These are phyloP conservation scores for Penicillium capsulatum DNA, from an alignment of 2,329 filamentous ascomycete genomes.

Conservation along the genomic window DNA sequence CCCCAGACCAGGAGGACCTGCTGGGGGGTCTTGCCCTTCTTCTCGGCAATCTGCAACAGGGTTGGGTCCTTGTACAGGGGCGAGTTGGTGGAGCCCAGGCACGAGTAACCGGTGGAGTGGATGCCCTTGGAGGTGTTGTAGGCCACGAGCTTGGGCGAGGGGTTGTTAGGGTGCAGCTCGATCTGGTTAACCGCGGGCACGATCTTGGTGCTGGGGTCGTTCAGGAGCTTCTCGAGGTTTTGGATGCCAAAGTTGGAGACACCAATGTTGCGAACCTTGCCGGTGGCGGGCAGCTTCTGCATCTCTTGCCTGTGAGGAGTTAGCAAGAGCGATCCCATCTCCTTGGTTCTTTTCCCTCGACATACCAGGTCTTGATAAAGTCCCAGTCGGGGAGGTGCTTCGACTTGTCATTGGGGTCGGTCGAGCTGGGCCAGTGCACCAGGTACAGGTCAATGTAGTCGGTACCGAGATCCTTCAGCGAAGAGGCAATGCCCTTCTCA, in stretches of 20 bases:
- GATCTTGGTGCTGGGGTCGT: slow-evolving; percentile 55
- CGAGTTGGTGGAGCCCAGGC: slow-evolving; percentile 53
- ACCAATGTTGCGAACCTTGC: slow-evolving; percentile 73
- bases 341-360: too few species aligned
- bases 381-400: slow-evolving; percentile 75
- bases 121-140: slow-evolving; percentile 53
- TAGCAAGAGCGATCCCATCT: too few species aligned
- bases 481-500: slow-evolving; percentile 57
- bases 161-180: slow-evolving; percentile 64
- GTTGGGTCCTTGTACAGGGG: slow-evolving; percentile 53
- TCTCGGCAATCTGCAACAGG: slow-evolving; percentile 52
- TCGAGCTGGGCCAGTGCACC: slow-evolving; percentile 62
- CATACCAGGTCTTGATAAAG: slow-evolving; percentile 69
- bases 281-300: slow-evolving; percentile 45
- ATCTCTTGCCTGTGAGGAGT: slow-evolving; percentile 59
- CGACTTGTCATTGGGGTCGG: slow-evolving; percentile 46
- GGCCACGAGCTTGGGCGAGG: slow-evolving; percentile 54
- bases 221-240: slow-evolving; percentile 73
- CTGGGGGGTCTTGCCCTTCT: slow-evolving; percentile 53
- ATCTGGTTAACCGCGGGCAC: slow-evolving; percentile 53
- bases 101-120: slow-evolving; percentile 54
- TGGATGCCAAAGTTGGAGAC: slow-evolving; percentile 81
- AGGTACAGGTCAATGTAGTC: slow-evolving; percentile 71
- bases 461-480: slow-evolving; percentile 59
- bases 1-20: slow-evolving; percentile 66